Base-by-base conservation (phyloP, 208 protist genomes). In the Trypanosoma congolense region DNA sequence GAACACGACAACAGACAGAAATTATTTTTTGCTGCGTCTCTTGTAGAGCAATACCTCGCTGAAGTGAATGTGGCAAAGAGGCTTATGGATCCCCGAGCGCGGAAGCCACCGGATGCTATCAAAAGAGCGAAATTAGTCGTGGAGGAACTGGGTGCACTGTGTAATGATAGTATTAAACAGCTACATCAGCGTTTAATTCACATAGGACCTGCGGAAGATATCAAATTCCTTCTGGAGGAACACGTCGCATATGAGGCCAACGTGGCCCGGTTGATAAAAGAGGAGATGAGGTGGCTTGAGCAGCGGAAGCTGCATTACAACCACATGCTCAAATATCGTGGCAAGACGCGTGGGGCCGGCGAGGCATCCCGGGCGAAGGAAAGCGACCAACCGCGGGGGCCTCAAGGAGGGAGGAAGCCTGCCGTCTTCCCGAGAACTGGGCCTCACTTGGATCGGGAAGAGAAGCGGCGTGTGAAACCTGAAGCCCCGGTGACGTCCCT, bases 171-270 rank as follows among this genome's bases (percentile, higher is more conserved):
- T 46, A 16, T 91, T 4, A 40, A 56, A 0, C 51, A 54, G 19
- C 57, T 91, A n/a, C 70, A 87, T 41, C 12, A 19, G 18, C 38
- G 50, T 22, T 49, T 84, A 0, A 29, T 54, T 18, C 90, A 90
- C 49, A 63, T 70, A 3, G 79, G 77, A 10, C 69, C 66, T 1
- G 46, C 69, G 1, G 69, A 81, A 5, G 82, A 93, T 36, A 69
- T 93, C 19, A 28, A 68, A n/a, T 93, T 93, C 56, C 65, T 93
- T n/a, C 22, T 93, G 6, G 73, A 86, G 18, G 52, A 83, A 47
- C 86, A 93, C 59, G 70, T 83, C 2, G 63, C 48, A 21, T 90
- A 79, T 57, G 69, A 88, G 22, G 43, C 30, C 1, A 73, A 71
- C 24, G 45, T 93, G 46, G 70, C 71, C 9, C 42, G 58, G 18